Evolutionary conservation across 257 asterid species (phyloP), one percentile per base, ranked within the genome.

Genomic region (Fraxinus excelsior): DNA sequence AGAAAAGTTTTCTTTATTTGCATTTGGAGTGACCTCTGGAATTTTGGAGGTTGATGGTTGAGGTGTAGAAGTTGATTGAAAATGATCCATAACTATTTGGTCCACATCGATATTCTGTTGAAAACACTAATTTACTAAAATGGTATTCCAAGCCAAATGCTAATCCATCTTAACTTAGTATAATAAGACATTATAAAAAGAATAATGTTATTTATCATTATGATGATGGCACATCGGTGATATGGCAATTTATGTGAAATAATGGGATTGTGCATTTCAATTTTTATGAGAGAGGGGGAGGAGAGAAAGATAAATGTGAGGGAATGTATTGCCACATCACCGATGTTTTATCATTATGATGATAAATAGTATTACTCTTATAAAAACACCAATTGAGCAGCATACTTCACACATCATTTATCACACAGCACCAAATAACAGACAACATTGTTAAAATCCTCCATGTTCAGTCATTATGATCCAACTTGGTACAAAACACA

Each of bases 81-180:
- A 86, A 88, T 91, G 96, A 72, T 90, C 79, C 82, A 75, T 81
- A 67, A 91, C 91, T 80, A 95, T 89, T 80, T 89, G 91, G 82
- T 93, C 98, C 79, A 93, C 92, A 58, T 93, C 94, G 70, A 95
- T 87, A 85, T 85, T 88, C 99, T 95, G 90, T 71, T 69, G 75
- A 81, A 74, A 56, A 76, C 44, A 66, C 68, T 74, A 31, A 66
- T 70, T 67, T 37, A 62, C 58, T 69, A 10, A 31, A 25, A n/a
- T 11, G 9, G 35, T 62, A 60, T 62, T 18, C 35, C 35, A 4
- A 7, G 31, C 66, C 9, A 75, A 49, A 72, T 69, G 69, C 28
- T 74, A 46, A 32, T 79, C n/a, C 34, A 60, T 80, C 72, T 49
- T 37, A 14, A 66, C 14, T 60, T 60, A 76, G 70, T 46, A 62